phyloP scores from a whole-genome alignment of 352 stramenopile genomes.

The Phytophthora pseudosyringae region DNA sequence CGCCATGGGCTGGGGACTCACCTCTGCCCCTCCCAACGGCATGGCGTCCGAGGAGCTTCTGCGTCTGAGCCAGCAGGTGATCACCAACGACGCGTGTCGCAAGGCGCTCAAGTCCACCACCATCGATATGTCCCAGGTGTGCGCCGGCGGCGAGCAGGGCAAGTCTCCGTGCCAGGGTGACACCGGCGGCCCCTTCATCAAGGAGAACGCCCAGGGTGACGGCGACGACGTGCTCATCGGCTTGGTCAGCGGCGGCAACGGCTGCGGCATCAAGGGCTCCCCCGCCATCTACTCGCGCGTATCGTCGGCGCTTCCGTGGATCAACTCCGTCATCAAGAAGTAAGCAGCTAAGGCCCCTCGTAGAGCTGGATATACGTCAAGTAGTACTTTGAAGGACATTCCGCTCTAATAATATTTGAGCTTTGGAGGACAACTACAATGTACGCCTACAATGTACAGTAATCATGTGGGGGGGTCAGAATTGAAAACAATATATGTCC shows the following conservation, averaged over 20 bases:
- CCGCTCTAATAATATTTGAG: no score
- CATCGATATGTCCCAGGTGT: constrained; percentile 34
- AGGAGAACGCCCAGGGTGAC: constrained; percentile 26
- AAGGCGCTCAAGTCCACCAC: constrained; percentile 22
- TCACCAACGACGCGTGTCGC: no score
- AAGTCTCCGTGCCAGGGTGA: constrained; percentile 45
- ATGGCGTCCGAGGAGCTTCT: no score
- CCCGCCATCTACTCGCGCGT: constrained; percentile 33
- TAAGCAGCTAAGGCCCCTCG: constrained; percentile 3
- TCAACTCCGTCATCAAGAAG: constrained; percentile 27
- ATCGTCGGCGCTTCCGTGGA: constrained; percentile 29
- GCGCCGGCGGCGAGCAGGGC: constrained; percentile 30
- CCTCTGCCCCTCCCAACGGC: no score
- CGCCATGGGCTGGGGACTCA: no score
- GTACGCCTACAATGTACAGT: no score
- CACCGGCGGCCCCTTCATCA: constrained; percentile 38
- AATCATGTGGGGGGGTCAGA: no score
- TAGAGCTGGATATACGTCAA: no score
- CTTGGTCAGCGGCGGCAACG: constrained; percentile 49
- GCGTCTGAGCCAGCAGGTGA: no score
- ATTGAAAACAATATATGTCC: no score
- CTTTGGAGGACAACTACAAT: no score
- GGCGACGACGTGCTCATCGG: constrained; percentile 53
- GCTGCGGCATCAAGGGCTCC: constrained; percentile 35
- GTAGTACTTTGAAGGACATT: no score